Conservation (phyloP, 208 protist species). For the Crithidia sp. region DNA sequence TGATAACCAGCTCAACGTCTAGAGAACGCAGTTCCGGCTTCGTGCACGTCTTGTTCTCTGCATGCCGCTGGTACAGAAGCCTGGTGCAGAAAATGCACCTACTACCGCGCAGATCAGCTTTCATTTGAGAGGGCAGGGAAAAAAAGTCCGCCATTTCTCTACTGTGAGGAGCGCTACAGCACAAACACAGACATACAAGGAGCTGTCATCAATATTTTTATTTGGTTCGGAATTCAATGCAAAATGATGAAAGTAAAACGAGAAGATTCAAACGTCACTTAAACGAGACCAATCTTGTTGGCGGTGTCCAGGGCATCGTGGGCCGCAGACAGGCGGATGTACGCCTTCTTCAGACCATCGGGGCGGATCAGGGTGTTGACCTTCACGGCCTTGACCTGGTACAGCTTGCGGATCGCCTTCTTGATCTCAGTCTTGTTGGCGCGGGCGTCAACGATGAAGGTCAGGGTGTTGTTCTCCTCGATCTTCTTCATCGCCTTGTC, state of each 20-base stretch:
- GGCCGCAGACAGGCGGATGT: constrained; percentile 95
- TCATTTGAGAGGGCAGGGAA: too few relatives aligned
- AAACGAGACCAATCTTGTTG: constrained; percentile 97
- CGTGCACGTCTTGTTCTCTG: too few relatives aligned
- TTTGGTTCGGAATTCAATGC: neutral
- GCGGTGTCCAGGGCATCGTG: constrained; percentile 98
- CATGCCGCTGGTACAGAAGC: too few relatives aligned
- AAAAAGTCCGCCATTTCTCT: too few relatives aligned
- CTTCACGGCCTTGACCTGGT: constrained; percentile 97
- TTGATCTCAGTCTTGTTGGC: constrained; percentile 99
- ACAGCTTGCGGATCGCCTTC: constrained; percentile 97
- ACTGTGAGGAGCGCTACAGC: too few relatives aligned
- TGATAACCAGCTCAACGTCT: too few relatives aligned
- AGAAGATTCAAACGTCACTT: constrained; percentile 31
- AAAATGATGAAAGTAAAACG: constrained; percentile 5
- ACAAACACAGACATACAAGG: too few relatives aligned
- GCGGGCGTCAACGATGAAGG: constrained; percentile 98
- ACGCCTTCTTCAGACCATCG: constrained; percentile 99
- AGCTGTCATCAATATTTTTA: neutral
- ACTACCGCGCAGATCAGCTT: too few relatives aligned
- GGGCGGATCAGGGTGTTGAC: constrained; percentile 99
- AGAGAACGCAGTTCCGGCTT: too few relatives aligned
- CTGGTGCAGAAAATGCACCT: too few relatives aligned
- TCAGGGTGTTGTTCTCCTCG: constrained; percentile 99
- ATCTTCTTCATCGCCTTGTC: constrained; percentile 99